Conservation (phyloP, 2,329 filamentous ascomycete genomes). For the Scedosporium minutisporum region DNA sequence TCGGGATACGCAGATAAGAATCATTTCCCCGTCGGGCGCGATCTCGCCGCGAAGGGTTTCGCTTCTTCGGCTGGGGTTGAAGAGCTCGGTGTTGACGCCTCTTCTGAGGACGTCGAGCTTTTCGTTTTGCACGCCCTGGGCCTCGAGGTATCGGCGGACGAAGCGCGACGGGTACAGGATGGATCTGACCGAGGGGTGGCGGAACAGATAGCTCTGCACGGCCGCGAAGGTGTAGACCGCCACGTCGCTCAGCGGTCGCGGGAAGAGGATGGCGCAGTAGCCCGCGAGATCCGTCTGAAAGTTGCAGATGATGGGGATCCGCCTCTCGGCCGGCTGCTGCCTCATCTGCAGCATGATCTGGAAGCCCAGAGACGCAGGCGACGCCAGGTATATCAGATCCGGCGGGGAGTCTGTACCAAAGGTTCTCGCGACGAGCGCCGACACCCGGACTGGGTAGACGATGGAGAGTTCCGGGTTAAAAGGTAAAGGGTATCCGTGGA, state of each 20-base stretch:
- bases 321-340: conserved; percentile 43
- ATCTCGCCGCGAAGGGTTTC: conserved; percentile 41
- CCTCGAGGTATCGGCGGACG: conserved; percentile 50
- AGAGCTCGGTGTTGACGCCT: conserved; percentile 55
- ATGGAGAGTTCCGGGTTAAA: conserved; percentile 65
- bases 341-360: conserved; percentile 61
- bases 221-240: conserved; percentile 52
- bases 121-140: conserved; percentile 40
- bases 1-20: conserved; percentile 57
- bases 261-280: conserved; percentile 62
- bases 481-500: conserved; percentile 56
- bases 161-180: conserved; percentile 61
- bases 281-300: conserved; percentile 64
- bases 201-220: conserved; percentile 59
- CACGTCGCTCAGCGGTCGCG: conserved; percentile 47
- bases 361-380: conserved; percentile 60
- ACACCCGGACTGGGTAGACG: conserved; percentile 58
- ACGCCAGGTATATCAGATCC: conserved; percentile 61
- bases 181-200: conserved; percentile 49
- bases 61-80: conserved; percentile 44
- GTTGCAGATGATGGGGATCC: conserved; percentile 55
- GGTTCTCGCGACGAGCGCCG: conserved; percentile 47
- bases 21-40: conserved; percentile 52
- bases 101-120: conserved; percentile 54
- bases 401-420: conserved; percentile 43